Percentiles rank a stretch among this genome's conserved stretches.
Conservation (phyloP, 208 protist species). For the Vickermania spadyakhi region DNA sequence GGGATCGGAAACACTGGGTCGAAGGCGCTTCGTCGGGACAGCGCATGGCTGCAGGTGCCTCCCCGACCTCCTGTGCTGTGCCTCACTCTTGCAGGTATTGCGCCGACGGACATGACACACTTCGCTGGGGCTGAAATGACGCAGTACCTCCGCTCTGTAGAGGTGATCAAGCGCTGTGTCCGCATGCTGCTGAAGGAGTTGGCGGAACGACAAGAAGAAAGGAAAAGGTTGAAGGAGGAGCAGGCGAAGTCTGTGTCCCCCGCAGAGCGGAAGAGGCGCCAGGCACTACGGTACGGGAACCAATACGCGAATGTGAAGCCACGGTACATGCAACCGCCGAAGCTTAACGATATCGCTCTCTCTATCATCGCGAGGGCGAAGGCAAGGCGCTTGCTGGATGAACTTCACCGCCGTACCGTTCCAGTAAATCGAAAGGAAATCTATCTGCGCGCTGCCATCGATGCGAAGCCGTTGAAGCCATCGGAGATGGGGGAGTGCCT, state of each 20-base stretch:
- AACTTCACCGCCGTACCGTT: constrained; percentile 44
- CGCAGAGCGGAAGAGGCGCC: background rate
- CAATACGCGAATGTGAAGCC: constrained; percentile 12
- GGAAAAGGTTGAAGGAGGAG: background rate
- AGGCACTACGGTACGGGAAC: background rate
- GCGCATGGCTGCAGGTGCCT: background rate
- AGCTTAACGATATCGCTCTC: constrained; percentile 52
- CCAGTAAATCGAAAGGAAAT: constrained; percentile 70
- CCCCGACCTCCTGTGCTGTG: background rate
- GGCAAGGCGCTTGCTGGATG: constrained; percentile 51
- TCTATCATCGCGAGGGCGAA: constrained; percentile 63
- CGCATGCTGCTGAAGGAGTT: constrained; percentile 16
- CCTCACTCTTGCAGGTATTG: background rate
- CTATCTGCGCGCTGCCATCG: constrained; percentile 29
- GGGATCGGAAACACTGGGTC: background rate
- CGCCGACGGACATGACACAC: background rate
- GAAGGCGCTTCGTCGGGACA: background rate
- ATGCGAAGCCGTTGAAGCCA: constrained; percentile 16
- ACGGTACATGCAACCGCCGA: constrained; percentile 23
- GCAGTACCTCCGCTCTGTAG: constrained; percentile 39
- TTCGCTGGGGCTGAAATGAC: constrained; percentile 4
- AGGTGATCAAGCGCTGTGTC: constrained; percentile 24
- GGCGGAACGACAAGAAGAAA: background rate
- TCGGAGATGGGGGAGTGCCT: constrained; percentile 3
- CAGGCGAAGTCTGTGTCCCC: background rate